Evolutionary conservation across 768 basidiomycete species (phyloP), one percentile per base, ranked within the genome.

Genomic region (Heimioporus sp.): DNA sequence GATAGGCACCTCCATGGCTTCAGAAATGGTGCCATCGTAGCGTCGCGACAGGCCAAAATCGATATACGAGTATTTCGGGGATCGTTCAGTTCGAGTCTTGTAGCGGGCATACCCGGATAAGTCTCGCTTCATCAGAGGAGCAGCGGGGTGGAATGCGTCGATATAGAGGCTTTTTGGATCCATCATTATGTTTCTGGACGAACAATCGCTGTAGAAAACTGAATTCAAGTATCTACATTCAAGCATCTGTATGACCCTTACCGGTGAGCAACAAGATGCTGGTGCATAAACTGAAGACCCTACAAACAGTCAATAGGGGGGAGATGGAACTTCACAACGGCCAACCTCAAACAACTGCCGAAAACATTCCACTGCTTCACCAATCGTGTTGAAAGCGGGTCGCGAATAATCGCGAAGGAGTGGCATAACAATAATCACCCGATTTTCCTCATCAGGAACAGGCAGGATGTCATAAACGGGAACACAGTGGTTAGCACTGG

Each of bases 111-210:
- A 24, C 0, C 65, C 58, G 3, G 48, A 56, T 24, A 54, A 54
- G 30, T 72, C 62, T 13, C 58, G 58, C 17, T 44, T 57, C 58
- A 58, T 43, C 17, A 48, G 5, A 8, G 43, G 28, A 17, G 28
- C 31, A 0, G 40, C 21, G 7, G 71, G 67, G n/a, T 71, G 73
- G 45, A 60, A 73, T 1, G 63, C 32, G 2, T 71, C 49, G 4
- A 59, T 54, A 21, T 62, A 74, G 11, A 73, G 44, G 0, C 30
- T 35, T 1, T 21, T 54, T 0, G 65, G 53, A 35, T 70, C 68
- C 53, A 72, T 46, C 68, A 71, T 70, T n/a, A 77, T 51, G 31
- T 76, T 77, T 43, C 12, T 16, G 42, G 15, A 41, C 36, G 53
- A 48, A 38, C 60, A 67, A 39, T 67, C 69, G 0, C 70, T 75